These are phyloP conservation scores for Pythium rhizo-oryzae DNA, from an alignment of 352 stramenopile genomes.

Conservation along the genomic window DNA sequence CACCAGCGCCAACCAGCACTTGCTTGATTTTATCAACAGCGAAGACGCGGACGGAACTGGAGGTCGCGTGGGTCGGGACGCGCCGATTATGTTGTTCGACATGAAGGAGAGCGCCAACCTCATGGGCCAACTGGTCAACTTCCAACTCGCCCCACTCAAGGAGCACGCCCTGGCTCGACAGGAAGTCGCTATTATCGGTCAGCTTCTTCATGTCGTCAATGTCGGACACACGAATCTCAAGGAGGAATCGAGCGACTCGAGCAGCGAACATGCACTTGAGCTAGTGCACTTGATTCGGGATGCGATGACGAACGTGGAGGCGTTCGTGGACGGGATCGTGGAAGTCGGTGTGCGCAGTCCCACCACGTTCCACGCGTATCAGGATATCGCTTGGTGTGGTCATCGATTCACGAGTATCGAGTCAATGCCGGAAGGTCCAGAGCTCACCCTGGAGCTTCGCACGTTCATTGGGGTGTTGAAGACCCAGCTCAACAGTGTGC, in stretches of 20 bases:
- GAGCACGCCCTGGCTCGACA: conserved; percentile 69
- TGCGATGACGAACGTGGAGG: conserved; percentile 51
- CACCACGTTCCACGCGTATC: conserved; percentile 74
- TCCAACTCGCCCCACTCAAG: conserved; percentile 77
- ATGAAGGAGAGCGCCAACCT: conserved; percentile 72
- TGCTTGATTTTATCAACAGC: conserved; percentile 37
- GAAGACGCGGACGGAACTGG: conserved; percentile 34
- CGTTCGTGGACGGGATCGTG: conserved; percentile 56
- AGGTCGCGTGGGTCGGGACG: conserved; percentile 43
- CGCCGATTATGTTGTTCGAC: conserved; percentile 80
- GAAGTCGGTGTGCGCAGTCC: conserved; percentile 61
- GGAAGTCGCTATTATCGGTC: conserved; percentile 61
- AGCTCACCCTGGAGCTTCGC: conserved; percentile 38
- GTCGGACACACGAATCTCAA: conserved; percentile 33
- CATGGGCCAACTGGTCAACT: conserved; percentile 70
- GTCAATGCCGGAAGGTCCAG: conserved; percentile 6
- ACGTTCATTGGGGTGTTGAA: conserved; percentile 56
- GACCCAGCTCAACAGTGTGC: conserved; percentile 66
- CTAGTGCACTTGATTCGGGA: conserved; percentile 33
- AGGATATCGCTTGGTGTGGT: conserved; percentile 86
- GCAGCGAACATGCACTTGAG: background rate
- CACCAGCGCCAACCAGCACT: conserved; percentile 34
- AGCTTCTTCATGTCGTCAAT: conserved; percentile 67
- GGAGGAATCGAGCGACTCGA: background rate
- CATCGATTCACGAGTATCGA: conserved; percentile 35